Evolutionary conservation across 495 filamentous ascomycete species (phyloP), one percentile per base, ranked within the genome.

Genomic region (Talaromyces thailandensis): DNA sequence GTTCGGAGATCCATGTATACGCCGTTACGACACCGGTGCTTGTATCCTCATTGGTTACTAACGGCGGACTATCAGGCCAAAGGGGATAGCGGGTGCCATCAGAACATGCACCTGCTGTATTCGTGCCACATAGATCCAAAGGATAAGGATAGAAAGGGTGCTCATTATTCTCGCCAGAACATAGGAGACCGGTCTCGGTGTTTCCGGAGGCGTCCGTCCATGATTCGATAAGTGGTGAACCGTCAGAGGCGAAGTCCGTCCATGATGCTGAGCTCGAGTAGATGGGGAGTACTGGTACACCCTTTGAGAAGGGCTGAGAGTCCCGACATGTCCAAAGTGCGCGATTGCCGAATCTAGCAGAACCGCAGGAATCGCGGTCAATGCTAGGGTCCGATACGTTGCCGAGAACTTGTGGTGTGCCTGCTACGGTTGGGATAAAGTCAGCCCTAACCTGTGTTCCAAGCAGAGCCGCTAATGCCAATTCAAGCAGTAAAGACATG

Each of bases 21-120:
- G 65, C 64, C 14, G 63, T 64, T 8, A 65, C 64, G 4, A 40
- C 56, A 16, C 66, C 66, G 11, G 58, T 60, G 52, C 56, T 51
- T 28, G 29, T 45, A 26, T 65, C 58, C 6, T 58, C 65, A 8
- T 58, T 64, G 6, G 69, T 61, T 24, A 71, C 52, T 40, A 73
- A 63, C 2, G 72, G 72, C 21, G 67, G 71, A 24, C 58, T 64
- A 45, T 74, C 67, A 8, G 72, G 67, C 72, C 72, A 74, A 9
- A 69, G 21, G 9, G 64, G 61, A 21, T 65, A 71, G 7, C 72
- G 65, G 7, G 62, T 60, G 3, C 66, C 66, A 61, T 74, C 68
- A 5, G 25, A 16, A 62, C 71, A 73, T 50, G 5, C 23, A 4
- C 70, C 70, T 18, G 64, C 64, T 24, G 64, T 62, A 28, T 64